These are phyloP conservation scores for Leishmania mexicana DNA, from an alignment of 208 protist genomes.

Conservation along the genomic window DNA sequence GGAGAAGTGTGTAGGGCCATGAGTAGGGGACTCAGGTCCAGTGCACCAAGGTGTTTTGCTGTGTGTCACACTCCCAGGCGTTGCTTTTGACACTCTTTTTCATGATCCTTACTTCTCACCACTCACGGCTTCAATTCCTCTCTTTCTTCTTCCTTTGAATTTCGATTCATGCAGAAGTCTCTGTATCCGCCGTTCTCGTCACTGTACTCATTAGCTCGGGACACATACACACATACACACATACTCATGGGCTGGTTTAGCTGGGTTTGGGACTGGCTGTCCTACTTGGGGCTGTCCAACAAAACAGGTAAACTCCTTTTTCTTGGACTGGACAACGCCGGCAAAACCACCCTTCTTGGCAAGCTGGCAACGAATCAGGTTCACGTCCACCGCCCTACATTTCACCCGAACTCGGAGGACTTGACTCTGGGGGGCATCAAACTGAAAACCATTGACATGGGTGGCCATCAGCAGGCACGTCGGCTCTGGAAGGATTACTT, in stretches of 20 bases:
- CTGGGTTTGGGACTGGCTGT: conserved; percentile 94
- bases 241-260: conserved; percentile 75
- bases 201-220: neutral
- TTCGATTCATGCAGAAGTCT: too few relatives aligned
- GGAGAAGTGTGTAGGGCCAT: neutral
- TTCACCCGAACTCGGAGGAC: conserved; percentile 96
- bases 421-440: conserved; percentile 98
- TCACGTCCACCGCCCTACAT: conserved; percentile 89
- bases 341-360: conserved; percentile 99
- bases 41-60: neutral
- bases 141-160: neutral
- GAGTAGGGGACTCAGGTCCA: neutral
- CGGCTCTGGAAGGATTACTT: conserved; percentile 99
- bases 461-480: conserved; percentile 97
- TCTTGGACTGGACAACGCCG: conserved; percentile 99
- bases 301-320: conserved; percentile 98
- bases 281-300: conserved; percentile 90
- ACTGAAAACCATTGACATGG: conserved; percentile 99
- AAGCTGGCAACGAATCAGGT: conserved; percentile 92
- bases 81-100: neutral
- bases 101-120: neutral
- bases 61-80: too few relatives aligned
- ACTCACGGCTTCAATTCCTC: neutral
- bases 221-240: neutral
- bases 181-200: neutral